These are phyloP conservation scores for Kwoniella sp. DNA, from an alignment of 768 basidiomycete species.

Conservation along the genomic window DNA sequence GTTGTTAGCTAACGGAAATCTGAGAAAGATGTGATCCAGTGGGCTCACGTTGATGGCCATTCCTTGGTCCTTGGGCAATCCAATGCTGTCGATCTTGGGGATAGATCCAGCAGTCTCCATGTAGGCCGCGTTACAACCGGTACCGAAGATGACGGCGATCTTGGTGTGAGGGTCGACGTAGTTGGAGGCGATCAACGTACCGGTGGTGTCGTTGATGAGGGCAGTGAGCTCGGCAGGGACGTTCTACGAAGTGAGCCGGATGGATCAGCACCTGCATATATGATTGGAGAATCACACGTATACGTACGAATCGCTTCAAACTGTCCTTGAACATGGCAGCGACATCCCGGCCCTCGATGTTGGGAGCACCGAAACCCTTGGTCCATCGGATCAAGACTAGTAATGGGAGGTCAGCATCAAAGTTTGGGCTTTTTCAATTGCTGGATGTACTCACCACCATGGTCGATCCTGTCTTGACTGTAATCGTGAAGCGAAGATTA, in stretches of 20 bases:
- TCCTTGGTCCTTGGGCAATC: slow-evolving; percentile 64
- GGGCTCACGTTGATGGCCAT: slow-evolving; percentile 97
- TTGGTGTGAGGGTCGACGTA: slow-evolving; percentile 89
- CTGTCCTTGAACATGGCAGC: slow-evolving; percentile 88
- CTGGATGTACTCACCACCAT: slow-evolving; percentile 62
- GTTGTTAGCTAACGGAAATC: slow-evolving; percentile 45
- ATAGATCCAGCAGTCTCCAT: slow-evolving; percentile 88
- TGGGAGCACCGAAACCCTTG: slow-evolving; percentile 92
- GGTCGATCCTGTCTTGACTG: slow-evolving; percentile 92
- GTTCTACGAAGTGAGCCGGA: slow-evolving; percentile 60
- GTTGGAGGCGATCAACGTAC: slow-evolving; percentile 93
- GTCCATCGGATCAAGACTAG: slow-evolving; percentile 91
- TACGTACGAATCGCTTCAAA: slow-evolving; percentile 72
- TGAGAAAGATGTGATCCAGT: slow-evolving; percentile 57
- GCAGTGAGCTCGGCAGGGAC: slow-evolving; percentile 83
- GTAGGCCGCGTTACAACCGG: slow-evolving; percentile 97
- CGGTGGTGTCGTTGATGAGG: slow-evolving; percentile 96
- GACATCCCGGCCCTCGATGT: slow-evolving; percentile 90
- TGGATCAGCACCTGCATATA: background rate
- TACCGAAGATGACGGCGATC: slow-evolving; percentile 96
- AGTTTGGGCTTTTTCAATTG: background rate
- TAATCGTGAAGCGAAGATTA: slow-evolving; percentile 21
- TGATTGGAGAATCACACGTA: background rate
- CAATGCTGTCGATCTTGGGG: slow-evolving; percentile 77
- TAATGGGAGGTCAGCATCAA: slow-evolving; percentile 19